Percentiles rank a stretch among this genome's conserved stretches.
These are phyloP conservation scores for Akanthomyces dipterigenus DNA, from an alignment of 2,329 filamentous ascomycete genomes.

Conservation along the genomic window DNA sequence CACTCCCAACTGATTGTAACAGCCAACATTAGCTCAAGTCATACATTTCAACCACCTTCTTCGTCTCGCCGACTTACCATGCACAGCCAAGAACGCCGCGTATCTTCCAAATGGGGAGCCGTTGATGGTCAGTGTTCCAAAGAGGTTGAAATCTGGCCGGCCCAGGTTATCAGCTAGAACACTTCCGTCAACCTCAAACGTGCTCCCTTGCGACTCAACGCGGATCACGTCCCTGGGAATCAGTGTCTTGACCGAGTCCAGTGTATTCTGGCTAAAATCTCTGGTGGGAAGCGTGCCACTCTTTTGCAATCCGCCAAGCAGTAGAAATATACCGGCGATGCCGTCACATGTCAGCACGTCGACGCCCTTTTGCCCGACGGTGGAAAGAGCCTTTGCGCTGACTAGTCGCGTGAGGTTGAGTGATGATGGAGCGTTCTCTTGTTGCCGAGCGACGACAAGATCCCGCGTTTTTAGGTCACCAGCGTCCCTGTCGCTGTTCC, in stretches of 20 bases:
- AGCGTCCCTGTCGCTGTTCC: not conserved
- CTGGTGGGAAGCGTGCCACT: slow-evolving; percentile 18
- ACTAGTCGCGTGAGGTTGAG: slow-evolving; percentile 23
- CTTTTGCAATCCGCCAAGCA: slow-evolving; percentile 20
- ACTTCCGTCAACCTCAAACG: slow-evolving; percentile 22
- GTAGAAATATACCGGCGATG: slow-evolving; percentile 24
- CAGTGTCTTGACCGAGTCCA: slow-evolving; percentile 16
- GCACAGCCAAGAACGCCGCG: not conserved
- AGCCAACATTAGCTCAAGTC: not conserved
- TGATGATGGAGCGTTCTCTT: not conserved
- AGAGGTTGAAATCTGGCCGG: slow-evolving; percentile 3
- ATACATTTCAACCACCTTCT: too few species aligned
- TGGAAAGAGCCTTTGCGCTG: slow-evolving; percentile 23
- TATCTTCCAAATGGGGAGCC: not conserved
- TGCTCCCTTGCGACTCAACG: slow-evolving; percentile 21
- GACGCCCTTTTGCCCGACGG: slow-evolving; percentile 22
- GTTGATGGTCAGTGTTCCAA: slow-evolving; percentile 3
- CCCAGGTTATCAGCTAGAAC: slow-evolving; percentile 17
- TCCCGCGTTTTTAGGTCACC: not conserved
- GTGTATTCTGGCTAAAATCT: slow-evolving; percentile 11
- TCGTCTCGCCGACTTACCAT: not conserved
- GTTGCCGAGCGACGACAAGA: not conserved
- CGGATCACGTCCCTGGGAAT: slow-evolving; percentile 22
- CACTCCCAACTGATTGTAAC: slow-evolving; percentile 11
- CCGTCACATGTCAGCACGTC: slow-evolving; percentile 27